These are phyloP conservation scores for Trichoderma pleuroti DNA, from an alignment of 2,329 filamentous ascomycete species.

Conservation along the genomic window DNA sequence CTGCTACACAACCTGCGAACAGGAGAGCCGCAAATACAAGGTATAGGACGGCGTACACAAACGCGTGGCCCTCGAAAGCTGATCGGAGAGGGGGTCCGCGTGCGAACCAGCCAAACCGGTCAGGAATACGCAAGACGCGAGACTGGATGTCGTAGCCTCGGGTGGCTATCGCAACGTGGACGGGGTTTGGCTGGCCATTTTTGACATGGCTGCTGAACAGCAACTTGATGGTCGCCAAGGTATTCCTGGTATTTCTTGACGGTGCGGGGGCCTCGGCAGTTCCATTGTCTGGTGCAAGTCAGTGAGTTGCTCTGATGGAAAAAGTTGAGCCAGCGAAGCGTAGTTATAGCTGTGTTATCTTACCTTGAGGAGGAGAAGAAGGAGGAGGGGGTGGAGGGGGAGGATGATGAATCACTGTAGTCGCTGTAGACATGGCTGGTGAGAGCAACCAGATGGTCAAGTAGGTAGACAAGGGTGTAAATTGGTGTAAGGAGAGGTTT, in stretches of 20 bases:
- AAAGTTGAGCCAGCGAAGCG: not conserved
- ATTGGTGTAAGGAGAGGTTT: not conserved
- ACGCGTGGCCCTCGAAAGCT: not conserved
- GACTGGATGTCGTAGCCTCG: not conserved
- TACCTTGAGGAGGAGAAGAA: not conserved
- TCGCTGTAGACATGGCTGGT: not conserved
- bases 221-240: not conserved
- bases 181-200: not conserved
- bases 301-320: not conserved
- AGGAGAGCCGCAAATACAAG: not conserved
- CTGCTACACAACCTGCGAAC: not conserved
- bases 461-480: not conserved
- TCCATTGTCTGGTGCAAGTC: not conserved
- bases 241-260: not conserved
- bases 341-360: not conserved
- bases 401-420: not conserved
- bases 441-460: not conserved
- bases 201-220: not conserved
- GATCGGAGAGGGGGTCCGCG: not conserved
- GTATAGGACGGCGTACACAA: not conserved
- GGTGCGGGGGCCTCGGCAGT: not conserved
- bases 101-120: not conserved
- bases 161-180: not conserved
- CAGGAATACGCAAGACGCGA: not conserved
- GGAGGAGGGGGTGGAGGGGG: too few relatives aligned